Evolutionary conservation across 352 stramenopile species (phyloP).

Genomic region (Pythium aphanidermatum): DNA sequence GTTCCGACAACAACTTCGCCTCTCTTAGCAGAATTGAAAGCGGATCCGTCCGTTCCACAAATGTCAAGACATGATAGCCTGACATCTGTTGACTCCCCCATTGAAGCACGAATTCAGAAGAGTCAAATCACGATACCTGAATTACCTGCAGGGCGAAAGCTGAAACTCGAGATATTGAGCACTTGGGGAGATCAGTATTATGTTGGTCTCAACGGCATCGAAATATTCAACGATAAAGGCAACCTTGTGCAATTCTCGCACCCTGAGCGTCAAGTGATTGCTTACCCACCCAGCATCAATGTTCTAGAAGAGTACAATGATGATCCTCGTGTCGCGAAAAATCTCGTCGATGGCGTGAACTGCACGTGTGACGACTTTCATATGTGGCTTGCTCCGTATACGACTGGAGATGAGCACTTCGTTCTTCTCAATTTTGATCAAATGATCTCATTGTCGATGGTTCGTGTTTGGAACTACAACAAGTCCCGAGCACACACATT

Average conservation of each 20-base stretch:
- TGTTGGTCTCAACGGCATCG: slow-evolving; percentile 85
- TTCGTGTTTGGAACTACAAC: slow-evolving; percentile 93
- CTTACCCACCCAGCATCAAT: slow-evolving; percentile 81
- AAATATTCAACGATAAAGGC: slow-evolving; percentile 78
- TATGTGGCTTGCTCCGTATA: slow-evolving; percentile 88
- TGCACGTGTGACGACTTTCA: slow-evolving; percentile 89
- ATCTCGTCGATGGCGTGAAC: slow-evolving; percentile 83
- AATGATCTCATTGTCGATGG: slow-evolving; percentile 53
- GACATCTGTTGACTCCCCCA: not conserved
- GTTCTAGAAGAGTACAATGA: slow-evolving; percentile 83
- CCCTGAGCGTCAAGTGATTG: slow-evolving; percentile 42
- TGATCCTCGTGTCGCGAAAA: slow-evolving; percentile 62
- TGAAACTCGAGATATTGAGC: slow-evolving; percentile 74
- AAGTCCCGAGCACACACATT: slow-evolving; percentile 83
- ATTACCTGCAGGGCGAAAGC: slow-evolving; percentile 46
- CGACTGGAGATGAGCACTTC: slow-evolving; percentile 37
- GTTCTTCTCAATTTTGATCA: slow-evolving; percentile 48
- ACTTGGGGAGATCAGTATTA: slow-evolving; percentile 90
- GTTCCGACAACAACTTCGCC: slow-evolving; percentile 13
- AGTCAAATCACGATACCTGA: too few relatives aligned
- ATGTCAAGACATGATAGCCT: too few relatives aligned
- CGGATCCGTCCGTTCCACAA: too few relatives aligned
- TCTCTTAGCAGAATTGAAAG: slow-evolving; percentile 12
- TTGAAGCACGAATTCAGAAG: too few relatives aligned
- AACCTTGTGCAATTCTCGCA: slow-evolving; percentile 44